Conservation (phyloP, 176 grass and related monocot genomes). For the Lolium rigidum region DNA sequence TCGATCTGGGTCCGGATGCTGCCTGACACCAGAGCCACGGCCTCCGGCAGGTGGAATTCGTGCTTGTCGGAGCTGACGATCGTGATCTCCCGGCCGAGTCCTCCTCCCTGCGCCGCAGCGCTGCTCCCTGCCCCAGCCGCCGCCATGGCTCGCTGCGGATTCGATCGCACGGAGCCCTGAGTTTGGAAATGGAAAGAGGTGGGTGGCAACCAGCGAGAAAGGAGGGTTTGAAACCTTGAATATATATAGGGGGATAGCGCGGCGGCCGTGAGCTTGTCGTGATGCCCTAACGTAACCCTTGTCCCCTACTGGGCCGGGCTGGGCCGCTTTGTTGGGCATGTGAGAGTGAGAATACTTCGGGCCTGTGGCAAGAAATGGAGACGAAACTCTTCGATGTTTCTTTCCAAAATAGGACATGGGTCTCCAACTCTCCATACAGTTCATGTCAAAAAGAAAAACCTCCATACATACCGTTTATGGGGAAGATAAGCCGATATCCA, state of each 20-base stretch:
- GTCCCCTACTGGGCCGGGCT: conserved; percentile 1
- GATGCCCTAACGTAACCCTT: neutral
- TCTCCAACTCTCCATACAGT: neutral
- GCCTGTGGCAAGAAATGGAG: neutral
- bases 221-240: neutral
- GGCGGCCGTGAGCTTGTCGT: neutral
- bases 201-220: neutral
- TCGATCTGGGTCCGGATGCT: conserved; percentile 39
- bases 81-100: neutral
- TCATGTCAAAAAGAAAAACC: too few species aligned
- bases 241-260: neutral
- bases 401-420: neutral
- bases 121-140: neutral
- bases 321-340: neutral
- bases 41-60: conserved; percentile 29
- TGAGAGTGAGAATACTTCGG: neutral
- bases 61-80: conserved; percentile 32
- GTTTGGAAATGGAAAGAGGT: neutral
- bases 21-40: conserved; percentile 31
- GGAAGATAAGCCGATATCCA: too few species aligned
- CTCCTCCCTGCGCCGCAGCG: neutral
- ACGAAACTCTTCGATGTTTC: neutral
- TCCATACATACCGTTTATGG: too few species aligned
- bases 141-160: neutral
- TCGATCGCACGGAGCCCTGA: neutral